These are phyloP conservation scores for Musa acuminata DNA, from an alignment of 176 grass and related monocot genomes.

Conservation along the genomic window DNA sequence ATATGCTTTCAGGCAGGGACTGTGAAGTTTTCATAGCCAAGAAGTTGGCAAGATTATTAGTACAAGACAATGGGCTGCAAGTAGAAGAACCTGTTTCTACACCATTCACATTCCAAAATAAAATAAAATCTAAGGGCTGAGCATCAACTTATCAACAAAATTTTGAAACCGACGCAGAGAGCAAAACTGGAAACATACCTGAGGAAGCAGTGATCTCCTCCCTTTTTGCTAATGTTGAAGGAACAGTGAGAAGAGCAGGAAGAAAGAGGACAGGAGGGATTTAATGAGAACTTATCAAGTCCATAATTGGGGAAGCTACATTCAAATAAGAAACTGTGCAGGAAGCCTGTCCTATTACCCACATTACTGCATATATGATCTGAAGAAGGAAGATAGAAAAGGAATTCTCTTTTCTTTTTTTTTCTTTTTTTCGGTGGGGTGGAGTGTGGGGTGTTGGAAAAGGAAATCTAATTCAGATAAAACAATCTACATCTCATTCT, in stretches of 20 bases:
- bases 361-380: not conserved
- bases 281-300: not conserved
- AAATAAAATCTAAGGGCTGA: too few species aligned
- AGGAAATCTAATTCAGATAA: not conserved
- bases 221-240: not conserved
- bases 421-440: too few species aligned
- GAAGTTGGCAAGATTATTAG: too few species aligned
- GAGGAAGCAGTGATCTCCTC: not conserved
- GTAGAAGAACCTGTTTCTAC: too few species aligned
- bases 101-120: too few species aligned
- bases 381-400: not conserved
- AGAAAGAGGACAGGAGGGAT: not conserved
- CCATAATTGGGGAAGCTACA: not conserved
- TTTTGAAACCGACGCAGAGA: too few species aligned
- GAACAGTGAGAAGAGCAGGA: not conserved
- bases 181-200: constrained; percentile 7
- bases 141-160: too few species aligned
- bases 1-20: too few species aligned
- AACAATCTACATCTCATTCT: too few species aligned
- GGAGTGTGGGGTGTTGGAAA: too few species aligned
- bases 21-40: too few species aligned
- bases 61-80: too few species aligned
- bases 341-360: not conserved
- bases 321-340: not conserved
- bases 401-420: not conserved